Conservation (phyloP, 768 basidiomycete species). For the Pleurotus ostreatus region DNA sequence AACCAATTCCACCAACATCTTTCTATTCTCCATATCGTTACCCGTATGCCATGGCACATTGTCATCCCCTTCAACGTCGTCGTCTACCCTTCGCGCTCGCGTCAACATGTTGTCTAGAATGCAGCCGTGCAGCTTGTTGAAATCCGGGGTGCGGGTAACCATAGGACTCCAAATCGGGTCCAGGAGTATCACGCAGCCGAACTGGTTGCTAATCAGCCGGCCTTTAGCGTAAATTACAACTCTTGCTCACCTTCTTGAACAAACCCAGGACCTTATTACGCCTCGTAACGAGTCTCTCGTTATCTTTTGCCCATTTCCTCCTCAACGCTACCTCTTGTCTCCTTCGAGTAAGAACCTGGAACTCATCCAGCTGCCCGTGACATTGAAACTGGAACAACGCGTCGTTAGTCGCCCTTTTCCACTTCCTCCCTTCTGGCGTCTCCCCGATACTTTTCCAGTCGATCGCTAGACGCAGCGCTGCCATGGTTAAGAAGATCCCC, state of each 20-base stretch:
- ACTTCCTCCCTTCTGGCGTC: background rate
- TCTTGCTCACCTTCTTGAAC: background rate
- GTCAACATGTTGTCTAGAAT: background rate
- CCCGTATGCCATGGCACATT: background rate
- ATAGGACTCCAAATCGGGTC: background rate
- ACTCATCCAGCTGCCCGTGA: background rate
- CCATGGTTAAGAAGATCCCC: background rate
- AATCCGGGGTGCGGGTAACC: background rate
- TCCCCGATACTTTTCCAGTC: background rate
- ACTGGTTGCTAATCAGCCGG: background rate
- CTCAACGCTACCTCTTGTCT: background rate
- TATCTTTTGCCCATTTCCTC: background rate
- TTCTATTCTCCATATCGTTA: background rate
- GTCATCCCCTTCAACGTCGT: background rate
- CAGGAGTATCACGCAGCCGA: background rate
- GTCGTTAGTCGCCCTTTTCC: background rate
- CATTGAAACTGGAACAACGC: background rate
- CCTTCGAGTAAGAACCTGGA: background rate
- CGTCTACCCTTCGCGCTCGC: background rate
- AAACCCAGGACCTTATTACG: background rate
- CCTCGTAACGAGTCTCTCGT: background rate
- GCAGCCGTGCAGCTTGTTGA: background rate
- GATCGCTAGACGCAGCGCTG: background rate
- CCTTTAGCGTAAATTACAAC: background rate
- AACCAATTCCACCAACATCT: background rate